These are phyloP conservation scores for Hyaloscypha hepaticicola DNA, from an alignment of 495 filamentous ascomycete genomes.

Conservation along the genomic window DNA sequence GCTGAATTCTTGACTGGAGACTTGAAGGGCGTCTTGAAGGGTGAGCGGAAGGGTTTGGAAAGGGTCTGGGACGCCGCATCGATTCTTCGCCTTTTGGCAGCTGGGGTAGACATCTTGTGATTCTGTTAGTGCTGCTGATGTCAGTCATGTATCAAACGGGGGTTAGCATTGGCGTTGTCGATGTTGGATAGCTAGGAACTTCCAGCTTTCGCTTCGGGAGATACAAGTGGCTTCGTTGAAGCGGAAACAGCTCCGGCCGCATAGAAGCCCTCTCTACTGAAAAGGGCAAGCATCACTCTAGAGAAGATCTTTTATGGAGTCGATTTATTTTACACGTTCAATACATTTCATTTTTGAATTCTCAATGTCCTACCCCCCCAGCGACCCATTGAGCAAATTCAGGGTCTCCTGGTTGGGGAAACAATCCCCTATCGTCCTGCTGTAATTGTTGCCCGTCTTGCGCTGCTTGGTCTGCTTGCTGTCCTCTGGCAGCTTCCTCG, in stretches of 20 bases:
- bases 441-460: slow-evolving; percentile 16
- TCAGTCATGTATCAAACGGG: slow-evolving; percentile 25
- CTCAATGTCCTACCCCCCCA: slow-evolving; percentile 73
- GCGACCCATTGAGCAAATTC: slow-evolving; percentile 72
- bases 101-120: slow-evolving; percentile 30
- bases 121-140: slow-evolving; percentile 24
- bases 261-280: too few relatives aligned
- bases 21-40: slow-evolving; percentile 63
- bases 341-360: slow-evolving; percentile 6
- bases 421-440: slow-evolving; percentile 61
- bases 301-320: neutral
- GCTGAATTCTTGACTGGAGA: slow-evolving; percentile 51
- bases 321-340: slow-evolving; percentile 22
- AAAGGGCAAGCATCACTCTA: too few relatives aligned
- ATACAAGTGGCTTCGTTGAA: neutral
- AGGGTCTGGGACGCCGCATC: slow-evolving; percentile 49
- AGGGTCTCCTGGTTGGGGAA: slow-evolving; percentile 70
- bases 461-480: slow-evolving; percentile 33
- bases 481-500: slow-evolving; percentile 38
- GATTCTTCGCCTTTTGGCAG: slow-evolving; percentile 57
- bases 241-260: neutral
- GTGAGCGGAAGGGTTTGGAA: slow-evolving; percentile 68
- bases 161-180: slow-evolving; percentile 22
- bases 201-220: slow-evolving; percentile 3
- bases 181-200: slow-evolving; percentile 16